Percentiles rank a stretch among this genome's conserved stretches.
phyloP scores from a whole-genome alignment of 164 flowering plant species.

The Kingdonia uniflora region DNA sequence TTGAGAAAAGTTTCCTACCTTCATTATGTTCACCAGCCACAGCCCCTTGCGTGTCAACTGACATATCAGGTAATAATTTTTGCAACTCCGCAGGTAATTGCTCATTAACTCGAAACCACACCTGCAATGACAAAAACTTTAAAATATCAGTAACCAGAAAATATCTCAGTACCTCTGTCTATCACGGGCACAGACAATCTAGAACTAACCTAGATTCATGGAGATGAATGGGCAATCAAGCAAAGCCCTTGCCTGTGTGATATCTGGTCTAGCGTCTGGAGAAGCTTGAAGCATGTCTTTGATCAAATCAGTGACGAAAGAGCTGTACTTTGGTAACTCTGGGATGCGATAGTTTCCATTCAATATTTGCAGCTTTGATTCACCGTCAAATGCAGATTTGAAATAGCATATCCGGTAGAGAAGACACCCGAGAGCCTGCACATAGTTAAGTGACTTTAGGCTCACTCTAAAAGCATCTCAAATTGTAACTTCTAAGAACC shows the following conservation, averaged over 20 bases:
- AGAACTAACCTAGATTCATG: conserved; percentile 93
- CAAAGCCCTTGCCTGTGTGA: conserved; percentile 99
- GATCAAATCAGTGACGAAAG: conserved; percentile 53
- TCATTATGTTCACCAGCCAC: conserved; percentile 17
- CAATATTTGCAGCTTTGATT: conserved; percentile 90
- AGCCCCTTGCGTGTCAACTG: conserved; percentile 39
- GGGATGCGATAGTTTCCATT: conserved; percentile 98
- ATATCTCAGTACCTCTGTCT: conserved; percentile 14
- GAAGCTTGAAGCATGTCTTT: conserved; percentile 87
- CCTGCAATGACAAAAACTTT: conserved; percentile 40
- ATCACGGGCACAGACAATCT: conserved; percentile 43
- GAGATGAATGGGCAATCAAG: conserved; percentile 95
- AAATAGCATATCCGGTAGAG: conserved; percentile 86
- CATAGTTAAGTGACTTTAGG: neutral
- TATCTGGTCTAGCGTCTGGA: conserved; percentile 93
- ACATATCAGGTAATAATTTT: conserved; percentile 83
- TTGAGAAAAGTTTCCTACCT: too few species aligned
- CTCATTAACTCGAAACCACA: conserved; percentile 97
- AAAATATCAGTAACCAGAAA: conserved; percentile 23
- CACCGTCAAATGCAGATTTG: conserved; percentile 97
- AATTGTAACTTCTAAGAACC: too few species aligned
- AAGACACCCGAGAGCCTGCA: conserved; percentile 96
- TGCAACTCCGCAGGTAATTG: conserved; percentile 54
- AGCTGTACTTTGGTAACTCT: conserved; percentile 73
- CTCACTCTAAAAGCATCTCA: neutral